Percentiles rank a stretch among this genome's conserved stretches.
Evolutionary conservation across 2,329 filamentous ascomycete species (phyloP).

Genomic region (Hypoxylon sp.): DNA sequence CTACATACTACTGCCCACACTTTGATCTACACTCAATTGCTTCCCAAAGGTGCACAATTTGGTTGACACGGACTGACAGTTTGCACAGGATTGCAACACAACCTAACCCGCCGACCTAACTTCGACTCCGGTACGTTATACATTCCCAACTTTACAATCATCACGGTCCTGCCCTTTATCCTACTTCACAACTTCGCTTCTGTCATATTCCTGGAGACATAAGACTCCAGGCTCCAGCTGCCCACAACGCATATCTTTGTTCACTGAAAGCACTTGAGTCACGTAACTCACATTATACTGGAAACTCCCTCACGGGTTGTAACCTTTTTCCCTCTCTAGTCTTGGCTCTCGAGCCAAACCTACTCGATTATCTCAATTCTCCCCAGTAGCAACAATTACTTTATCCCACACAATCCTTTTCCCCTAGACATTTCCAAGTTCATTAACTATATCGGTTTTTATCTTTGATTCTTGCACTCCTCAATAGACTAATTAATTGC

Average conservation of each 20-base stretch:
- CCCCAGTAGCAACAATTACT: not conserved
- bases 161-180: not conserved
- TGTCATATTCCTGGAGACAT: not conserved
- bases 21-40: not conserved
- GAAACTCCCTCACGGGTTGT: not conserved
- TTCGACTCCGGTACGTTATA: constrained; percentile 11
- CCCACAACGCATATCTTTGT: not conserved
- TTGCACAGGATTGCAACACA: not conserved
- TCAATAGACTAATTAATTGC: constrained; percentile 7
- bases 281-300: not conserved
- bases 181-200: not conserved
- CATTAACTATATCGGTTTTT: not conserved
- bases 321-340: not conserved
- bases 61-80: not conserved
- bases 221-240: not conserved
- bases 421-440: not conserved
- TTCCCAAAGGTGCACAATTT: not conserved
- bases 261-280: not conserved
- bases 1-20: not conserved
- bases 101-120: not conserved
- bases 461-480: not conserved
- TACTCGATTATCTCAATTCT: not conserved
- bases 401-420: not conserved
- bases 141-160: not conserved
- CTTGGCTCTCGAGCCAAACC: not conserved